These are phyloP conservation scores for Phytophthora niederhauseri DNA, from an alignment of 352 stramenopile species.

Conservation along the genomic window DNA sequence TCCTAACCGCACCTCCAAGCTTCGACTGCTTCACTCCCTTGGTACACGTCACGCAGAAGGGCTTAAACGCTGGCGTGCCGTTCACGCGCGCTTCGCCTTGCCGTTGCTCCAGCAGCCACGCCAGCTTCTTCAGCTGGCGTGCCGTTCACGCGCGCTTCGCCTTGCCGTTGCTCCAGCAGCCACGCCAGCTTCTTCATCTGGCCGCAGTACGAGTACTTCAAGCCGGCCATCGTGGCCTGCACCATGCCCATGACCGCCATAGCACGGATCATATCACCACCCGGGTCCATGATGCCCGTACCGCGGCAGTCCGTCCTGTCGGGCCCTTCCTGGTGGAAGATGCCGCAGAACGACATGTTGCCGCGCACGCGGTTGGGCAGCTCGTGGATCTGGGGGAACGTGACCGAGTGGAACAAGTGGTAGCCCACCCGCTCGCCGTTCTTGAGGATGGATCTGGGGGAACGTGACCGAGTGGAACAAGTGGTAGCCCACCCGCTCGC, in stretches of 20 bases:
- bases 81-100: constrained; percentile 8
- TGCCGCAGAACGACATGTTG: constrained; percentile 45
- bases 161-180: constrained; percentile 18
- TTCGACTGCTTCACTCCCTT: constrained; percentile 13
- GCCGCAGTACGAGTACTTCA: constrained; percentile 39
- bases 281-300: constrained; percentile 24
- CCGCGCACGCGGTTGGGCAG: constrained; percentile 29
- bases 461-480: constrained; percentile 30
- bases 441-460: constrained; percentile 16
- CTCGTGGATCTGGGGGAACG: constrained; percentile 25
- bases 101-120: constrained; percentile 30
- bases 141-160: constrained; percentile 2
- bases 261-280: constrained; percentile 28
- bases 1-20: constrained; percentile 1
- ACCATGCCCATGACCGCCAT: constrained; percentile 19
- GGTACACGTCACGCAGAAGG: constrained; percentile 22
- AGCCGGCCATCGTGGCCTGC: constrained; percentile 21
- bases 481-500: constrained; percentile 31
- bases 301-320: constrained; percentile 25
- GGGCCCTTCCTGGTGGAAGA: constrained; percentile 34
- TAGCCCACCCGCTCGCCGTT: constrained; percentile 29
- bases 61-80: background rate
- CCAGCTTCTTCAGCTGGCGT: constrained; percentile 36
- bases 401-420: constrained; percentile 32
- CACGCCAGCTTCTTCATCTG: constrained; percentile 44